Conservation (phyloP, 352 stramenopile genomes). For the Plasmopara viticola region DNA sequence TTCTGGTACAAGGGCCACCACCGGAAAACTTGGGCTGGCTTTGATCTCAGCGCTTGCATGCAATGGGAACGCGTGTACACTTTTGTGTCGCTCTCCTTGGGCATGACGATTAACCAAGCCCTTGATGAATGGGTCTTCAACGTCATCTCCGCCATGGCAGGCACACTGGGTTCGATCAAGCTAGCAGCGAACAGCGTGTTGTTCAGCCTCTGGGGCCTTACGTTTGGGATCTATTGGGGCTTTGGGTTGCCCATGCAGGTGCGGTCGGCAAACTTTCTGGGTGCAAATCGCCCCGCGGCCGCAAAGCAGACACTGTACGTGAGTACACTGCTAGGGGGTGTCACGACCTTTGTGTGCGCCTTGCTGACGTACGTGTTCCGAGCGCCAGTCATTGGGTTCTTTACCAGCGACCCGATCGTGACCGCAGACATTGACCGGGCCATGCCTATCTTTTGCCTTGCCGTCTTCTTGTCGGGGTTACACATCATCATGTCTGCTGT, state of each 20-base stretch:
- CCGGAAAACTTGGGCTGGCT: slow-evolving; percentile 66
- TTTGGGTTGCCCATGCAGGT: slow-evolving; percentile 78
- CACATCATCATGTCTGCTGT: slow-evolving; percentile 77
- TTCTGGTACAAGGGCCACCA: slow-evolving; percentile 83
- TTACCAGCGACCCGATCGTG: slow-evolving; percentile 61
- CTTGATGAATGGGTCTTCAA: slow-evolving; percentile 82
- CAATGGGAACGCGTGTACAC: slow-evolving; percentile 55
- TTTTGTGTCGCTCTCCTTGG: slow-evolving; percentile 60
- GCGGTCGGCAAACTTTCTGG: slow-evolving; percentile 67
- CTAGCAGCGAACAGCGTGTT: slow-evolving; percentile 76
- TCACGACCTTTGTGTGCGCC: slow-evolving; percentile 45
- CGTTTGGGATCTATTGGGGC: slow-evolving; percentile 80
- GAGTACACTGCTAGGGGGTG: slow-evolving; percentile 54
- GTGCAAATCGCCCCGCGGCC: slow-evolving; percentile 51
- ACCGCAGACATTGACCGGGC: slow-evolving; percentile 42
- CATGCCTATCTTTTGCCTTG: slow-evolving; percentile 67
- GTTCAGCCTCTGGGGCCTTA: slow-evolving; percentile 77
- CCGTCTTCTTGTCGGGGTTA: slow-evolving; percentile 65
- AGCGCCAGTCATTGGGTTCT: slow-evolving; percentile 48
- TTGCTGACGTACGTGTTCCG: slow-evolving; percentile 56
- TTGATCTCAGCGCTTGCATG: slow-evolving; percentile 50
- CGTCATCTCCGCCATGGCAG: slow-evolving; percentile 58
- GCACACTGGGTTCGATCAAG: slow-evolving; percentile 49
- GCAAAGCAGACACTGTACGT: slow-evolving; percentile 59
- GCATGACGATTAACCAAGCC: slow-evolving; percentile 75